phyloP scores from a whole-genome alignment of 768 basidiomycete species.

The Psilocybe azurescens region DNA sequence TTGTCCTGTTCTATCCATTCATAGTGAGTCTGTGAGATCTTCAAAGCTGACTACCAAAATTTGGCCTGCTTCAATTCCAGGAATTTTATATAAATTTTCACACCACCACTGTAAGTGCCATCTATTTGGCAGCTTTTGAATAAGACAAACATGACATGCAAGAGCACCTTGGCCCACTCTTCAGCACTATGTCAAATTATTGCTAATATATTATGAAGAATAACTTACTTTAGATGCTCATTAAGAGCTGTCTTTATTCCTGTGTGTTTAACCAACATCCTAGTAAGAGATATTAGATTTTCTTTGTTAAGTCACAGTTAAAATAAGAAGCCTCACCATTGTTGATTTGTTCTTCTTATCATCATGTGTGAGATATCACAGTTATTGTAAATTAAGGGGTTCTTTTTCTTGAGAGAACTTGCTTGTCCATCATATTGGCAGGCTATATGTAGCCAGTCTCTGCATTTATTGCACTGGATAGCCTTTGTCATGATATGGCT shows the following conservation, averaged over 20 bases:
- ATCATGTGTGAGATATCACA: slow-evolving; percentile 9
- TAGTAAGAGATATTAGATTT: too few relatives aligned
- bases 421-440: slow-evolving; percentile 31
- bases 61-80: neutral
- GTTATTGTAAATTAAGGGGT: slow-evolving; percentile 22
- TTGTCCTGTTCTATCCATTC: slow-evolving; percentile 16
- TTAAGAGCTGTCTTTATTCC: neutral
- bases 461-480: slow-evolving; percentile 26
- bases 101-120: slow-evolving; percentile 30
- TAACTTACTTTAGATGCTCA: neutral
- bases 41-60: slow-evolving; percentile 2
- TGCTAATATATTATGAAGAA: neutral
- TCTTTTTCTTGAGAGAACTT: slow-evolving; percentile 10
- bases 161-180: slow-evolving; percentile 23
- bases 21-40: slow-evolving; percentile 24
- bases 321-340: neutral
- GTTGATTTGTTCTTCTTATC: neutral
- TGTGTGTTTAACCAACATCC: too few relatives aligned
- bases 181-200: neutral
- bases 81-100: slow-evolving; percentile 10
- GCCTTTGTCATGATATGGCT: slow-evolving; percentile 23
- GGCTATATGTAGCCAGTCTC: slow-evolving; percentile 30
- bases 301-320: too few relatives aligned
- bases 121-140: slow-evolving; percentile 3
- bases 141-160: slow-evolving; percentile 20